These are phyloP conservation scores for Drechslerella dactyloides DNA, from an alignment of 2,329 filamentous ascomycete genomes.

Conservation along the genomic window DNA sequence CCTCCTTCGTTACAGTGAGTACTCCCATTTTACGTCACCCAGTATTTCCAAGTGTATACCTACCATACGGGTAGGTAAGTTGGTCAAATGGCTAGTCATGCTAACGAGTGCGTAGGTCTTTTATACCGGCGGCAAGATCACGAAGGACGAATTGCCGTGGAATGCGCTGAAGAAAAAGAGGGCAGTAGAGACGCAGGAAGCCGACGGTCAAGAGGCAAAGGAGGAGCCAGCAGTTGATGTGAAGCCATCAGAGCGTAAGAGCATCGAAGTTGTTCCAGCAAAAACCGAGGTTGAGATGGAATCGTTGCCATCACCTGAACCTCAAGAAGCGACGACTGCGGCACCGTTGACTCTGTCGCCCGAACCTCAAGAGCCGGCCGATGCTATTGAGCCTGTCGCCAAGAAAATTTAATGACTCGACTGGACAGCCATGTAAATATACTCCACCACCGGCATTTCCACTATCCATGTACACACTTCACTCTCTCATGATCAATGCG, in stretches of 20 bases:
- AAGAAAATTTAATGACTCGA: neutral
- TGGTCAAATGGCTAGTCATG: too few species aligned
- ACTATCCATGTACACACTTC: too few species aligned
- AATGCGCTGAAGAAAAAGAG: constrained; percentile 4
- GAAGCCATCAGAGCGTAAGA: neutral
- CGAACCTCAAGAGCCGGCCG: neutral
- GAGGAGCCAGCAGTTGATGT: neutral
- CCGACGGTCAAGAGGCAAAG: neutral
- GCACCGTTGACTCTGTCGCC: too few species aligned
- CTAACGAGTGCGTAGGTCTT: constrained; percentile 29
- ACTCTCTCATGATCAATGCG: too few species aligned
- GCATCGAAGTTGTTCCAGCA: neutral
- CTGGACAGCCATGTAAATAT: neutral
- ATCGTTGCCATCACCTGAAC: too few species aligned
- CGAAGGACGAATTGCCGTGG: constrained; percentile 41
- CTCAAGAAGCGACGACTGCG: neutral
- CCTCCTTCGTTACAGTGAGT: constrained; percentile 51
- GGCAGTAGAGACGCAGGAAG: neutral
- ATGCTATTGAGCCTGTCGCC: neutral
- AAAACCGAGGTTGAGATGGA: neutral
- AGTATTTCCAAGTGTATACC: neutral
- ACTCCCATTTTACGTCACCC: neutral
- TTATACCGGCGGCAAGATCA: constrained; percentile 53
- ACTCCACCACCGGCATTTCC: too few species aligned
- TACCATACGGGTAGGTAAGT: too few species aligned